Evolutionary conservation across 2,329 filamentous ascomycete genomes (phyloP).

Genomic region (Fusarium sp.): DNA sequence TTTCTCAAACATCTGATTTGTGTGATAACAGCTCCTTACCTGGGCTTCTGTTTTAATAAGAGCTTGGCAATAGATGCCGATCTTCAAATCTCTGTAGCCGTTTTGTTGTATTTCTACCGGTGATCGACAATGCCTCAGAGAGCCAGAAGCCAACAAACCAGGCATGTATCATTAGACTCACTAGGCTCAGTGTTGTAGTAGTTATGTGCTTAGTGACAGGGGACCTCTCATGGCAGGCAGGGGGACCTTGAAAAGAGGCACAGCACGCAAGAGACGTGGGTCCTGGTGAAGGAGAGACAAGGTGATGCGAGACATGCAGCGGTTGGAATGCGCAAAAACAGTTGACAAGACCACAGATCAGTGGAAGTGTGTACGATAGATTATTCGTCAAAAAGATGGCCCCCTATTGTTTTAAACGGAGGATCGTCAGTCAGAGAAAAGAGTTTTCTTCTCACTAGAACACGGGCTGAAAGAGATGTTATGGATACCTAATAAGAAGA

Average conservation of each 20-base stretch:
- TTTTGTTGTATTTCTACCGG: conserved; percentile 19
- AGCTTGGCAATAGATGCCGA: conserved; percentile 15
- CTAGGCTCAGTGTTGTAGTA: not conserved
- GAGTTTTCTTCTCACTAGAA: not conserved
- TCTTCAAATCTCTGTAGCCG: conserved; percentile 23
- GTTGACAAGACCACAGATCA: not conserved
- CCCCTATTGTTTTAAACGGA: not conserved
- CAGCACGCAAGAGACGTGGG: conserved; percentile 40
- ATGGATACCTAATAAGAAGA: not conserved
- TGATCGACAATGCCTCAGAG: conserved; percentile 28
- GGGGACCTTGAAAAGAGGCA: conserved; percentile 30
- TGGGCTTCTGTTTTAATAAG: conserved; percentile 15
- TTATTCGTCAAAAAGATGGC: not conserved
- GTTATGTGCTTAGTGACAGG: conserved; percentile 17
- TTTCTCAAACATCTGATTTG: conserved; percentile 8
- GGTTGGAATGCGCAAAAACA: conserved; percentile 18
- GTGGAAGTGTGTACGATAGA: not conserved
- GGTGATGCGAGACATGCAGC: conserved; percentile 41
- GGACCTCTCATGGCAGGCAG: conserved; percentile 33
- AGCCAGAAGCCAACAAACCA: conserved; percentile 18
- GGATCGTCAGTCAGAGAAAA: conserved; percentile 4
- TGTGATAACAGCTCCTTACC: conserved; percentile 3
- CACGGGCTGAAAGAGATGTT: not conserved
- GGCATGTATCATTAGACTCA: conserved; percentile 21
- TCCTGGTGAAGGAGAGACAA: conserved; percentile 23